These are phyloP conservation scores for Pythium periplocum DNA, from an alignment of 352 stramenopile genomes.

Conservation along the genomic window DNA sequence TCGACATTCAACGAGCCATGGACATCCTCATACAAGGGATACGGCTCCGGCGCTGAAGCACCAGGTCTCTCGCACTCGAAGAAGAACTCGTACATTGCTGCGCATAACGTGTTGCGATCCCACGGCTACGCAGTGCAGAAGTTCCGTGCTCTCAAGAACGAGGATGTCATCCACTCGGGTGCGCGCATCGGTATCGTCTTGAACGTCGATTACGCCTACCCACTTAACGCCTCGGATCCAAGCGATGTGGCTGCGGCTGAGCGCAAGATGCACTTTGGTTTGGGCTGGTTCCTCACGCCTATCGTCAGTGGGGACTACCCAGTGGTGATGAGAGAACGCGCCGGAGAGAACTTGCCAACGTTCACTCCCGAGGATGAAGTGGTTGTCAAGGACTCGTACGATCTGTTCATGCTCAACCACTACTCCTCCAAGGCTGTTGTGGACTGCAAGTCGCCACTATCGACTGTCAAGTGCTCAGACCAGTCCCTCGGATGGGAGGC, in stretches of 20 bases:
- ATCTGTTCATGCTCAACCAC: conserved; percentile 95
- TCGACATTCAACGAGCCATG: conserved; percentile 95
- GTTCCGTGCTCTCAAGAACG: conserved; percentile 74
- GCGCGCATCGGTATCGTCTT: conserved; percentile 91
- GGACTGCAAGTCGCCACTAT: conserved; percentile 30
- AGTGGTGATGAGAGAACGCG: conserved; percentile 77
- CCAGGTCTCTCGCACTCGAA: conserved; percentile 26
- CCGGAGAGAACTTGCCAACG: conserved; percentile 67
- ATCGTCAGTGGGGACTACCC: conserved; percentile 91
- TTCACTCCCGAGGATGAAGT: conserved; percentile 81
- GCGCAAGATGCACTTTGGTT: conserved; percentile 85
- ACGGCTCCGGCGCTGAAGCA: conserved; percentile 62
- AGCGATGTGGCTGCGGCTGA: conserved; percentile 55
- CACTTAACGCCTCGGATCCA: conserved; percentile 53
- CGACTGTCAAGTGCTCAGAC: conserved; percentile 29
- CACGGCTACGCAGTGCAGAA: conserved; percentile 83
- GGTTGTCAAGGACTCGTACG: conserved; percentile 79
- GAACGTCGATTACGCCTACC: conserved; percentile 73
- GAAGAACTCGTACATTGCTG: conserved; percentile 47
- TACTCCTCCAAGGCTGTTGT: conserved; percentile 75
- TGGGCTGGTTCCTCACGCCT: conserved; percentile 92
- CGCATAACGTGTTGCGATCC: conserved; percentile 89
- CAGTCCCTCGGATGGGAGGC: conserved; percentile 31
- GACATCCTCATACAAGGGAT: conserved; percentile 84
- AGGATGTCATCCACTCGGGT: conserved; percentile 23